Evolutionary conservation across 2,329 filamentous ascomycete genomes (phyloP).

Genomic region (Cladobotryum protrusum): DNA sequence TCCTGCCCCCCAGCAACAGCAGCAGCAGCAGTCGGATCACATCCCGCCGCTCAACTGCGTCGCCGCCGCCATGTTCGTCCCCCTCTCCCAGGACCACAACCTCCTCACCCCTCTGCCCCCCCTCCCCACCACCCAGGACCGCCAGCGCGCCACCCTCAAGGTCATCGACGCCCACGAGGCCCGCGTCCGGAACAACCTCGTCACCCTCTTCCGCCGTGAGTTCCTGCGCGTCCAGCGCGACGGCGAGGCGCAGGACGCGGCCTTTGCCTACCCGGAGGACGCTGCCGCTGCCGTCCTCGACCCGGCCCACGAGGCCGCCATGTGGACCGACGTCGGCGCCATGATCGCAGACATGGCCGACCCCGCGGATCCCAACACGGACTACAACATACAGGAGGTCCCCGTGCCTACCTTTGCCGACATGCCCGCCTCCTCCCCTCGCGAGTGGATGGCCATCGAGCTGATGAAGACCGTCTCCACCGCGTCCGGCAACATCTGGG

Average conservation of each 20-base stretch:
- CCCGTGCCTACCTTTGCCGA: conserved; percentile 12
- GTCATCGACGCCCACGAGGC: conserved; percentile 20
- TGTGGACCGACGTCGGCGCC: conserved; percentile 7
- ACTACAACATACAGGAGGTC: conserved; percentile 13
- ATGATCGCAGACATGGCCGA: conserved; percentile 29
- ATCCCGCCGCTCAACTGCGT: conserved; percentile 19
- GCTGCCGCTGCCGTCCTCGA: not conserved
- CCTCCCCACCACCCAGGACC: conserved; percentile 12
- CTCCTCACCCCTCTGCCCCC: conserved; percentile 16
- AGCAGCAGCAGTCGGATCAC: not conserved
- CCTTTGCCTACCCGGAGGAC: not conserved
- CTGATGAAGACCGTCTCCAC: conserved; percentile 16
- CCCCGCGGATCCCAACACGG: conserved; percentile 14
- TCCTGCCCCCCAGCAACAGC: not conserved
- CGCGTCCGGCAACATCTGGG: conserved; percentile 16
- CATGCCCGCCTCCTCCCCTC: conserved; percentile 12
- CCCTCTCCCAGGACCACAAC: conserved; percentile 21
- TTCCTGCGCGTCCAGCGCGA: conserved; percentile 24
- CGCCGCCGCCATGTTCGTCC: conserved; percentile 29
- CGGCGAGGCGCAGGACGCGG: not conserved
- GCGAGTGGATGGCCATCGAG: conserved; percentile 17
- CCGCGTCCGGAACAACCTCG: conserved; percentile 26
- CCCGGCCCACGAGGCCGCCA: not conserved
- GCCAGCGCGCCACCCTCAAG: conserved; percentile 17
- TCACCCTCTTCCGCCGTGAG: conserved; percentile 24